A percentile compares a stretch with the other conserved stretches of the same genome.
These are phyloP conservation scores for Falciphora oryzae DNA, from an alignment of 2,329 filamentous ascomycete species.

Conservation along the genomic window DNA sequence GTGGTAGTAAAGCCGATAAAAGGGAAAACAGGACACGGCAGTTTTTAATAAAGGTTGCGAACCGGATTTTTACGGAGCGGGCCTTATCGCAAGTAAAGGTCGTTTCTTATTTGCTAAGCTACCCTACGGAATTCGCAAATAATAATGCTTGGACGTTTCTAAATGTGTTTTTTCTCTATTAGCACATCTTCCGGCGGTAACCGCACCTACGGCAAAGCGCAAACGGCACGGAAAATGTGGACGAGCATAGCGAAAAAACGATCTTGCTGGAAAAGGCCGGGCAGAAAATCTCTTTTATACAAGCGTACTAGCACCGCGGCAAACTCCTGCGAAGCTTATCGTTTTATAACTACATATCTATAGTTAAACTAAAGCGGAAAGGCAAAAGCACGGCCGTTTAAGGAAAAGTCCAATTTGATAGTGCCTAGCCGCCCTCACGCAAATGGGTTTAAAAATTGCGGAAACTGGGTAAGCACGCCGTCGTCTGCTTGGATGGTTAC, in stretches of 20 bases:
- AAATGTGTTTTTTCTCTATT: background rate
- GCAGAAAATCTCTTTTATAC: background rate
- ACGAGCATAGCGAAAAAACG: background rate
- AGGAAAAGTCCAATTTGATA: background rate
- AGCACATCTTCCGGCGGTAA: background rate
- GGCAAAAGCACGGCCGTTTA: background rate
- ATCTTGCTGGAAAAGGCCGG: background rate
- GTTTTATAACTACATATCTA: background rate
- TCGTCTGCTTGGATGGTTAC: background rate
- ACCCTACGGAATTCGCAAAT: background rate
- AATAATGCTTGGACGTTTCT: background rate
- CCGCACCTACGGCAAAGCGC: background rate
- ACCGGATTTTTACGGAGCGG: conserved; percentile 3
- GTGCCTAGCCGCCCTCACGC: background rate
- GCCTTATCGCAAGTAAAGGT: background rate
- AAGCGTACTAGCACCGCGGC: background rate
- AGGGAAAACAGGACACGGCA: background rate
- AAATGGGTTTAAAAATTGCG: background rate
- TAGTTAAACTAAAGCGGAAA: background rate
- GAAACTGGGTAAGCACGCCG: background rate
- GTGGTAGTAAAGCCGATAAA: background rate
- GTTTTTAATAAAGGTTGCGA: no score
- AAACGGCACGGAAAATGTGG: background rate
- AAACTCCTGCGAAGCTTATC: background rate
- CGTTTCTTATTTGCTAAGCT: background rate